Base-by-base conservation (phyloP, 225 moss, liverwort and hornwort genomes). In the Polytrichum commune region DNA sequence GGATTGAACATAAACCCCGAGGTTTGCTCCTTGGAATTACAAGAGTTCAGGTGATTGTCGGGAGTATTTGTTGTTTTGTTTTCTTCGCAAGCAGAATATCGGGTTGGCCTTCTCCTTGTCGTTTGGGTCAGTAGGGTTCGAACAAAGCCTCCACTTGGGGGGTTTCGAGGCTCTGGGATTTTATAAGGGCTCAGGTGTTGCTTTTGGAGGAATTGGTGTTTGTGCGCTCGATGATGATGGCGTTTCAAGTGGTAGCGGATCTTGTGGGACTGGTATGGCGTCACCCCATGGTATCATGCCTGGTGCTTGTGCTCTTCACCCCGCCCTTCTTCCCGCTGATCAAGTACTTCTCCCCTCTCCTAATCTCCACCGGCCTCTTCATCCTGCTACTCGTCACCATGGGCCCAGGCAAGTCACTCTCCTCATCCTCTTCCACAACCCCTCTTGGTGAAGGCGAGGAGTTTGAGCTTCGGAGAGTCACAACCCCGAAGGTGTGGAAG, bases 311-410 rank as follows among this genome's bases (percentile, higher is more conserved):
- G 22, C 90, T 95, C 46, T 90, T 82, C 79, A 91, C 91, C 0
- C 91, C 95, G 2, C 95, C 95, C 0, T 84, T 93, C 66, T 93
- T 95, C 55, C 93, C 93, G 1, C 78, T 93, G 60, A 65, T 95
- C 35, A 88, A 80, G 53, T 95, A 79, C 63, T 95, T 95, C 78
- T 95, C 95, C 53, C 95, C 95, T 1, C 88, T 95, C 2, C 64
- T 95, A 28, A 91, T 95, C 58, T 95, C 95, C 24, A 95, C 95
- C 1, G 91, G 91, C 2, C 72, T 95, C n/a, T 85, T 90, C 60
- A 85, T 95, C 70, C 80, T 93, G 1, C 88, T 90, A 9, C 84
- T 95, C 75, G 80, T 91, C 19, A 91, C 89, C 32, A 81, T 95
- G 86, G 88, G 82, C 33, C 78, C 69, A 46, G 46, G 46, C 46